Percentiles rank a stretch among this genome's conserved stretches.
Conservation (phyloP, 306 rosid species). For the Malus domestica region DNA sequence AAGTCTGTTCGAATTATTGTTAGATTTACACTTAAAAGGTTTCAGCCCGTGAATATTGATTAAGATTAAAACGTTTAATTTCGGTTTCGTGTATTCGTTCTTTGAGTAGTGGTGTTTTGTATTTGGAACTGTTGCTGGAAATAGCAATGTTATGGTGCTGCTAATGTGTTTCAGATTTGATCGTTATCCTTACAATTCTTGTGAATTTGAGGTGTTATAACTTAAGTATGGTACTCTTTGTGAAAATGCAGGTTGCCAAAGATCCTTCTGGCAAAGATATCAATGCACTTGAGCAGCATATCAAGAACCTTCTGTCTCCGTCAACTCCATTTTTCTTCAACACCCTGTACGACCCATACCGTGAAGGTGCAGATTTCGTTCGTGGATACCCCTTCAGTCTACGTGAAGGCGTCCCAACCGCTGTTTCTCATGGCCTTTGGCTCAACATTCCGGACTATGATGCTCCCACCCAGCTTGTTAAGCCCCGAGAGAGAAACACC, state of each 20-base stretch:
- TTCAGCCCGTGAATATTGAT: neutral
- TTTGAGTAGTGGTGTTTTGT: neutral
- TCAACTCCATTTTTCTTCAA: conserved; percentile 80
- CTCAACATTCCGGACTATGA: conserved; percentile 83
- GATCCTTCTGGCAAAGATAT: conserved; percentile 72
- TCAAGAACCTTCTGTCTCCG: conserved; percentile 63
- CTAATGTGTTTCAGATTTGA: neutral
- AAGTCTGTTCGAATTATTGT: neutral
- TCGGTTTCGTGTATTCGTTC: neutral
- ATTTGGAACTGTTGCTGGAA: neutral
- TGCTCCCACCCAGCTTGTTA: conserved; percentile 91
- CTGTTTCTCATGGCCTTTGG: conserved; percentile 83
- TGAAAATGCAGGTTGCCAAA: conserved; percentile 59
- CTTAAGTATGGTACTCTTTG: neutral
- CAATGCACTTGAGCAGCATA: conserved; percentile 71
- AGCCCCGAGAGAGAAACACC: conserved; percentile 70
- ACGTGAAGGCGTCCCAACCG: conserved; percentile 70
- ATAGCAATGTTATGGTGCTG: neutral
- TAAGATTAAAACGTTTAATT: neutral
- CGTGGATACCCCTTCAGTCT: conserved; percentile 87
- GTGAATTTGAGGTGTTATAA: neutral
- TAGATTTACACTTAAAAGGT: neutral
- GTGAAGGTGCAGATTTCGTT: conserved; percentile 73
- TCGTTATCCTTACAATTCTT: neutral
- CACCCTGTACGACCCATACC: conserved; percentile 78